Conservation (phyloP, 2,329 filamentous ascomycete species). For the Alternaria longipes region DNA sequence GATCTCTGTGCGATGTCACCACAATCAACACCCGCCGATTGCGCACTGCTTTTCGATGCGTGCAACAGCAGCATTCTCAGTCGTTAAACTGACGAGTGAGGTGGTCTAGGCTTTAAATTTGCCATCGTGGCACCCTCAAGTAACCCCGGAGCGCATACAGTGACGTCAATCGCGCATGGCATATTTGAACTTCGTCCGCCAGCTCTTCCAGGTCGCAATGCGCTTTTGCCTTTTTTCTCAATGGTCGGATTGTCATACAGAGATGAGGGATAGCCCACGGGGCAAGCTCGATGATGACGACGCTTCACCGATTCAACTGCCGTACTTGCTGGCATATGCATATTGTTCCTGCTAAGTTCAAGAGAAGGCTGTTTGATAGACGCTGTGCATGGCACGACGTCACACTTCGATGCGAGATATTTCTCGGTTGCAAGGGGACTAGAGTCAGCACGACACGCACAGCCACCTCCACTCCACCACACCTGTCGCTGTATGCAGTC, state of each 20-base stretch:
- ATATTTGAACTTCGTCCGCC: slow-evolving; percentile 4
- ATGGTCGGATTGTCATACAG: not conserved
- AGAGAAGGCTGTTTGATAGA: not conserved
- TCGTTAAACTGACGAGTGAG: not conserved
- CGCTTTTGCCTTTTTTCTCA: not conserved
- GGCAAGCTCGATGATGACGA: not conserved
- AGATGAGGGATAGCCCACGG: not conserved
- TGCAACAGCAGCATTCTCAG: not conserved
- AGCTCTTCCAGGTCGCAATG: not conserved
- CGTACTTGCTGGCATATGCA: not conserved
- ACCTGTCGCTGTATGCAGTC: not conserved
- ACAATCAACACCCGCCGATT: not conserved
- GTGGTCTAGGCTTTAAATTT: slow-evolving; percentile 3
- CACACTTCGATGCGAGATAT: slow-evolving; percentile 1
- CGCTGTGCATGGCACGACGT: not conserved
- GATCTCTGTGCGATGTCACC: not conserved
- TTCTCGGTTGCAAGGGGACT: not conserved
- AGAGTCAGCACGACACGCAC: not conserved
- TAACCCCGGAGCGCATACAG: not conserved
- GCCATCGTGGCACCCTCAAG: slow-evolving; percentile 2
- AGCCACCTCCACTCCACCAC: slow-evolving; percentile 6
- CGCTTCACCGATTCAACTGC: not conserved
- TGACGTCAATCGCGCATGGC: slow-evolving; percentile 5
- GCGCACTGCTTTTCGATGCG: not conserved
- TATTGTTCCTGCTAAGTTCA: not conserved